These are phyloP conservation scores for Leccinum angustisporum DNA, from an alignment of 1,284 basidiomycete species.

Conservation along the genomic window DNA sequence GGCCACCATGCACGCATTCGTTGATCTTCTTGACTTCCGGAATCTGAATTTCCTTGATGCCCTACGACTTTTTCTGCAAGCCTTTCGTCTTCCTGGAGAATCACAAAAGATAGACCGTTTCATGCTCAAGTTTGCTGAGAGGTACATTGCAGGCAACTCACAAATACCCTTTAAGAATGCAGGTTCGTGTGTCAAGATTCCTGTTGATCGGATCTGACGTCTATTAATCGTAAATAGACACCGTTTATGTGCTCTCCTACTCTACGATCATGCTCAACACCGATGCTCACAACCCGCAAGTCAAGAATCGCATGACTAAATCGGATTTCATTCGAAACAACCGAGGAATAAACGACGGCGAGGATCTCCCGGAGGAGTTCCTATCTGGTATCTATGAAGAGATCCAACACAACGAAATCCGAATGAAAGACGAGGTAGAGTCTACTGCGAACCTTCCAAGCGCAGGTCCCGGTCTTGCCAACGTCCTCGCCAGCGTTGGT, in stretches of 20 bases:
- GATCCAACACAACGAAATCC: slow-evolving; percentile 88
- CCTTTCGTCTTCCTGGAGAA: slow-evolving; percentile 94
- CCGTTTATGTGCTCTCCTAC: slow-evolving; percentile 91
- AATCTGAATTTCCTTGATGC: slow-evolving; percentile 84
- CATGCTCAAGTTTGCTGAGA: slow-evolving; percentile 97
- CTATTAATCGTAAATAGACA: slow-evolving; percentile 51
- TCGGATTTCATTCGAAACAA: slow-evolving; percentile 91
- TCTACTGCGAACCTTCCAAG: slow-evolving; percentile 46
- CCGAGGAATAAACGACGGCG: slow-evolving; percentile 89
- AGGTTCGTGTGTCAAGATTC: slow-evolving; percentile 41
- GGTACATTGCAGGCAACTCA: slow-evolving; percentile 86
- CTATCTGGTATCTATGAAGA: slow-evolving; percentile 83
- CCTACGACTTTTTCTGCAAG: slow-evolving; percentile 83
- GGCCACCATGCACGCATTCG: slow-evolving; percentile 94
- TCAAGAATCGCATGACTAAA: slow-evolving; percentile 92
- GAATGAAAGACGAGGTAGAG: slow-evolving; percentile 96
- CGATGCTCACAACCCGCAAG: slow-evolving; percentile 91
- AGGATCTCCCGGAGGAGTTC: slow-evolving; percentile 84
- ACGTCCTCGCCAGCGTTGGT: slow-evolving; percentile 83
- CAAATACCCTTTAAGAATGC: slow-evolving; percentile 83
- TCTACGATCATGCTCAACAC: slow-evolving; percentile 95
- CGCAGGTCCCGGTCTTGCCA: slow-evolving; percentile 72
- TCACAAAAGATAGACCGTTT: slow-evolving; percentile 98
- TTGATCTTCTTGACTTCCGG: slow-evolving; percentile 86
- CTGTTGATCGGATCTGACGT: slow-evolving; percentile 12